Evolutionary conservation across 805 yeast species (phyloP).

Genomic region (Metschnikowia arizonensis): DNA sequence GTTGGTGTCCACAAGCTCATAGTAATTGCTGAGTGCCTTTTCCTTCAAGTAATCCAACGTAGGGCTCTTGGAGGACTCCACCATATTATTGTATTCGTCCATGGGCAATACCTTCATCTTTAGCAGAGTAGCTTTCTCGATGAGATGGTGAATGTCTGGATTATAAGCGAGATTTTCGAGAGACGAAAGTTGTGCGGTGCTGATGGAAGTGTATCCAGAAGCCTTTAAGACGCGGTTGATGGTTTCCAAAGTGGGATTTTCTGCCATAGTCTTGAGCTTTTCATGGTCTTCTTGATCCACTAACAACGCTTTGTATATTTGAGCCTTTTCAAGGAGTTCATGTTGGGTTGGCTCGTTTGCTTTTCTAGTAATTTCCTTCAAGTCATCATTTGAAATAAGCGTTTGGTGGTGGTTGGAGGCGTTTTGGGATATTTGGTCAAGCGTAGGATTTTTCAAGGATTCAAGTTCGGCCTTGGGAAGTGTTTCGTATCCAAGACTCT

Average conservation of each 20-base stretch:
- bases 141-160: slow-evolving; percentile 24
- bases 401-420: slow-evolving; percentile 6
- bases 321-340: slow-evolving; percentile 11
- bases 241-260: slow-evolving; percentile 26
- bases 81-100: slow-evolving; percentile 6
- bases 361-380: slow-evolving; percentile 7
- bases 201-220: slow-evolving; percentile 13
- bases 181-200: slow-evolving; percentile 8
- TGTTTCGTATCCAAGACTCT: slow-evolving; percentile 1
- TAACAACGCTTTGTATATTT: not conserved
- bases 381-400: slow-evolving; percentile 2
- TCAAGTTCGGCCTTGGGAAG: slow-evolving; percentile 9
- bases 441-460: slow-evolving; percentile 16
- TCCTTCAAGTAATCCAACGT: slow-evolving; percentile 6
- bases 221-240: slow-evolving; percentile 15
- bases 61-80: slow-evolving; percentile 7
- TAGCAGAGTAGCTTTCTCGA: slow-evolving; percentile 13
- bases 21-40: slow-evolving; percentile 8
- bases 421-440: slow-evolving; percentile 6
- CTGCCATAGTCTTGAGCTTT: slow-evolving; percentile 23
- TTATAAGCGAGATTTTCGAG: slow-evolving; percentile 28
- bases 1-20: slow-evolving; percentile 2
- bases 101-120: slow-evolving; percentile 7
- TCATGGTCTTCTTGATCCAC: slow-evolving; percentile 4
- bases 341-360: slow-evolving; percentile 16